phyloP scores from a whole-genome alignment of 345 rosid species.

The Microthlaspi erraticum region DNA sequence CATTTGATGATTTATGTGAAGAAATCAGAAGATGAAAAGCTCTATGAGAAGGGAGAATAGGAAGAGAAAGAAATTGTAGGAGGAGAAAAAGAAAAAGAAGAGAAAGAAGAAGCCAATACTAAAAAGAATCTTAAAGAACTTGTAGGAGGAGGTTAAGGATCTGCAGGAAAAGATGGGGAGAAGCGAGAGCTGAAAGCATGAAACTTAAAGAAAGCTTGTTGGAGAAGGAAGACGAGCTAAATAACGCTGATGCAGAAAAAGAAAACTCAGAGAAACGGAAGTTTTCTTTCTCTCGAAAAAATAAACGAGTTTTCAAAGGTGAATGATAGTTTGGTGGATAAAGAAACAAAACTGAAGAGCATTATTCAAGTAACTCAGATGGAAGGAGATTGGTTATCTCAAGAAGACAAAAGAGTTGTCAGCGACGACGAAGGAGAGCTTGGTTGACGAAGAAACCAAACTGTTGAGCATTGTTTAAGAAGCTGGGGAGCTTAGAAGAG shows the following conservation, averaged over 20 bases:
- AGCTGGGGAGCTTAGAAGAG: slow-evolving; percentile 33
- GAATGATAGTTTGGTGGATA: too few relatives aligned
- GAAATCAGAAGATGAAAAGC: slow-evolving; percentile 85
- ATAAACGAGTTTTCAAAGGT: slow-evolving; percentile 36
- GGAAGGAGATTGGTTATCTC: slow-evolving; percentile 26
- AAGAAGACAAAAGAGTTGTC: slow-evolving; percentile 38
- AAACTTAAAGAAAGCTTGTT: slow-evolving; percentile 64
- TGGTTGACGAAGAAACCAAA: slow-evolving; percentile 60
- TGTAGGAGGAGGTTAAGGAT: slow-evolving; percentile 34
- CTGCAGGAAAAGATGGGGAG: slow-evolving; percentile 61
- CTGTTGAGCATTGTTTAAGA: slow-evolving; percentile 59
- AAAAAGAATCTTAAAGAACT: too few relatives aligned
- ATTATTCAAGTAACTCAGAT: too few relatives aligned
- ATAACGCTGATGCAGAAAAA: slow-evolving; percentile 49
- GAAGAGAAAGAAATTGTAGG: too few relatives aligned
- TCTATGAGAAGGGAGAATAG: too few relatives aligned
- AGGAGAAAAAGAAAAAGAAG: slow-evolving; percentile 18
- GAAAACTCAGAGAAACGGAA: slow-evolving; percentile 37
- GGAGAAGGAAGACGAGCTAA: slow-evolving; percentile 78
- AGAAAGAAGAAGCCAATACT: slow-evolving; percentile 33
- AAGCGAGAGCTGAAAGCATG: slow-evolving; percentile 51
- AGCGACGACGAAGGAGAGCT: too few relatives aligned
- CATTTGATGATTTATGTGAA: slow-evolving; percentile 72
- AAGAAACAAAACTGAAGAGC: slow-evolving; percentile 27
- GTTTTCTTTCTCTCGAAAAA: too few relatives aligned